These are phyloP conservation scores for Pleurotus giganteus DNA, from an alignment of 768 basidiomycete species.

Conservation along the genomic window DNA sequence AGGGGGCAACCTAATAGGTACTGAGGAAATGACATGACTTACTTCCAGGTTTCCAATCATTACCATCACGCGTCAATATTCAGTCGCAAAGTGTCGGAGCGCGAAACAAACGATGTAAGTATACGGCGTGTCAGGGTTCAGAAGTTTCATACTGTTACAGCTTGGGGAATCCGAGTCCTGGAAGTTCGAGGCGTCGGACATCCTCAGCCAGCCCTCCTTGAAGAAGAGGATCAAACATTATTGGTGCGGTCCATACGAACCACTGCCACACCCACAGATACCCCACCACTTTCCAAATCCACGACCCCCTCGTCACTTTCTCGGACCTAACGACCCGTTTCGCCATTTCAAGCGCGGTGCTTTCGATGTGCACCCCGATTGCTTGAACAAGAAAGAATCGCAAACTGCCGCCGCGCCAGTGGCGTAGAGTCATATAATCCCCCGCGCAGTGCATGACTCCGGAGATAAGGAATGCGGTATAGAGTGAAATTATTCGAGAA, in stretches of 20 bases:
- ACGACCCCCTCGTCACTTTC: background rate
- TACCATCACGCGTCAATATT: no score
- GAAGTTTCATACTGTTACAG: no score
- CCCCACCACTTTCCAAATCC: conserved; percentile 4
- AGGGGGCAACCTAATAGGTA: no score
- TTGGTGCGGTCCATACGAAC: conserved; percentile 10
- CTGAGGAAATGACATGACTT: no score
- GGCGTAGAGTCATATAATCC: conserved; percentile 18
- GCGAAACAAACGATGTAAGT: no score
- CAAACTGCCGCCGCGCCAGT: conserved; percentile 13
- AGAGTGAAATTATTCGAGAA: conserved; percentile 27
- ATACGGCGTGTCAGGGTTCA: no score
- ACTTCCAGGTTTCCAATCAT: no score
- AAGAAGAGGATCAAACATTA: background rate
- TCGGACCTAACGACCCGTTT: conserved; percentile 19
- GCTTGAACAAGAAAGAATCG: conserved; percentile 27
- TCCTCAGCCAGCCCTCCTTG: background rate
- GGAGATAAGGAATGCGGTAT: conserved; percentile 29
- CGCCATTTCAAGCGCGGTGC: conserved; percentile 22
- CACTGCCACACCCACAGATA: conserved; percentile 16
- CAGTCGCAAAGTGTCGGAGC: no score
- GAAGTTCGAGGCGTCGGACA: background rate
- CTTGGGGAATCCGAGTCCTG: no score
- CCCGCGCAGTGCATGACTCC: conserved; percentile 25
- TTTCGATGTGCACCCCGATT: conserved; percentile 25